A percentile compares a stretch with the other conserved stretches of the same genome.
Evolutionary conservation across 106 monocot species (phyloP).

Genomic region (Acorus gramineus): DNA sequence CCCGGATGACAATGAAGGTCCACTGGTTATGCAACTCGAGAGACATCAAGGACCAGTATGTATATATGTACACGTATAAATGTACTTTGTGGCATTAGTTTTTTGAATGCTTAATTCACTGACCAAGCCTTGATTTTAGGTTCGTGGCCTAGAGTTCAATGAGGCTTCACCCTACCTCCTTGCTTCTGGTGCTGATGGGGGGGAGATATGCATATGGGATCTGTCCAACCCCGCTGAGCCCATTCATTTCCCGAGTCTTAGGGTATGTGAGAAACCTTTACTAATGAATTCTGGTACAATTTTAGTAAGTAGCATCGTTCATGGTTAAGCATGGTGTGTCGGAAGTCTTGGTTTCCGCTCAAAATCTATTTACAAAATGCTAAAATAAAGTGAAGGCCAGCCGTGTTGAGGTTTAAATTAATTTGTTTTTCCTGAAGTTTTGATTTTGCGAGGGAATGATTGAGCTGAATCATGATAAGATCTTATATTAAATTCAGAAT

Average conservation of each 20-base stretch:
- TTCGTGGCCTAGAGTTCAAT: conserved; percentile 82
- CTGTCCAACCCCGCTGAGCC: conserved; percentile 66
- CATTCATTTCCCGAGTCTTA: conserved; percentile 58
- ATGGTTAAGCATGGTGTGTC: too few relatives aligned
- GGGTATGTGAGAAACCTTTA: conserved; percentile 25
- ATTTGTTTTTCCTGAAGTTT: too few relatives aligned
- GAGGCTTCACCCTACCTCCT: conserved; percentile 58
- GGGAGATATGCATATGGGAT: conserved; percentile 93
- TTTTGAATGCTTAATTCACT: background rate
- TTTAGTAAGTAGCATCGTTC: too few relatives aligned
- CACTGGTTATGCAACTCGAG: conserved; percentile 61
- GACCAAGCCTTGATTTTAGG: conserved; percentile 26
- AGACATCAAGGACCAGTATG: conserved; percentile 82
- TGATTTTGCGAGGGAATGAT: too few relatives aligned
- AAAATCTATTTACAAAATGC: too few relatives aligned
- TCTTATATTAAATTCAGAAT: too few relatives aligned
- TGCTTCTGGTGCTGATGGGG: conserved; percentile 96
- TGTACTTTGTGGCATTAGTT: background rate
- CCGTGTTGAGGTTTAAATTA: too few relatives aligned
- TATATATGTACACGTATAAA: background rate
- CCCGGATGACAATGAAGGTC: conserved; percentile 43
- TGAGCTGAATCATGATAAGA: too few relatives aligned
- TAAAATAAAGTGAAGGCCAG: too few relatives aligned
- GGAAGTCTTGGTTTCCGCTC: too few relatives aligned
- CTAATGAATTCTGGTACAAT: too few relatives aligned